Evolutionary conservation across 768 basidiomycete genomes (phyloP), one percentile per base, ranked within the genome.

Genomic region (Leccinellum albellum): DNA sequence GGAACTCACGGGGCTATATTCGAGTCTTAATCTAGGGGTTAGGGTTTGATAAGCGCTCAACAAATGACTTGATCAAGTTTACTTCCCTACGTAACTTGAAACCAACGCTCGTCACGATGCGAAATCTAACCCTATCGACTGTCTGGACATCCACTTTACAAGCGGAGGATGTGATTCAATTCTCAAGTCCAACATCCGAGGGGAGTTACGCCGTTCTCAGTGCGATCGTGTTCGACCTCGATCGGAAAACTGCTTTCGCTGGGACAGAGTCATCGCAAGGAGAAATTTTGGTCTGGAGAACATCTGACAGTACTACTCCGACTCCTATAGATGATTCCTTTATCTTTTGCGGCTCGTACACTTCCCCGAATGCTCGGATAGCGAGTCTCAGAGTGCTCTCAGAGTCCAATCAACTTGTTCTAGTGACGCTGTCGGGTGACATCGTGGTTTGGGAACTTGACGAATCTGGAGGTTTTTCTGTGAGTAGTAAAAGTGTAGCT

Each of bases 371-470:
- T 23, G 48, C 74, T 12, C 80, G 88, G 66, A 76, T 89, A 13
- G 70, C 91, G 14, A 82, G 83, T 26, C 76, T 94, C 54, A 80
- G 81, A 52, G 82, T 91, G 49, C 75, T 94, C 26, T 77, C 88
- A 4, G 94, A 97, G 61, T 78, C 79, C n/a, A 78, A 84, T 49
- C 76, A 78, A 2, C 73, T 98, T 10, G 83, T 79, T 5, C 69
- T 87, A 9, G 79, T 96, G 14, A 84, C 86, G 61, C 79, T 84
- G 7, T 82, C 83, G 8, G 96, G 96, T 51, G 95, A 97, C 65
- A 93, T 98, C 55, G 84, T 83, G 9, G 84, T 85, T 40, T 69
- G 89, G 47, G 73, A 80, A 14, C 63, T 90, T 47, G 78, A 83
- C 53, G 78, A 84, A 20, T 60, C 40, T 51, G 74, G 80, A 33